phyloP scores from a whole-genome alignment of 2,329 filamentous ascomycete genomes.

The Apiospora hydei region DNA sequence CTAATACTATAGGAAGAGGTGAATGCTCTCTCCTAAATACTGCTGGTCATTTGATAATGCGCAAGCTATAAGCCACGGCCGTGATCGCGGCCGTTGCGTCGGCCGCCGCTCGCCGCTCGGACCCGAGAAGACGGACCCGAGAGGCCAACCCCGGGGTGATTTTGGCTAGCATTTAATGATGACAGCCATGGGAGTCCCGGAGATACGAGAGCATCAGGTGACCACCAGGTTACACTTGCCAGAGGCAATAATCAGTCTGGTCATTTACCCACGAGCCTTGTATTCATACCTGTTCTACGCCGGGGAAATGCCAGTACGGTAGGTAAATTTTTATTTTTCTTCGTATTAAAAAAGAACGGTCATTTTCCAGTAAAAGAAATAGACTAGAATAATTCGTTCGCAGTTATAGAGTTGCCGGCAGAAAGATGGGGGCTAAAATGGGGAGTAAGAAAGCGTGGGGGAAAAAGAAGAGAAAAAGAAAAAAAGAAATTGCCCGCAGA shows the following conservation, averaged over 20 bases:
- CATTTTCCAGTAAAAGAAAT: too few relatives aligned
- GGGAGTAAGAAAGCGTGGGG: neutral
- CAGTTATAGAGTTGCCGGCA: too few relatives aligned
- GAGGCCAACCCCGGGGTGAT: neutral
- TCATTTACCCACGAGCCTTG: neutral
- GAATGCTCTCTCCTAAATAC: neutral
- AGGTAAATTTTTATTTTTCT: neutral
- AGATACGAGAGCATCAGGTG: neutral
- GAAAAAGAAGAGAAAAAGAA: neutral
- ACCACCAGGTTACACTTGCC: neutral
- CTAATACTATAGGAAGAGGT: neutral
- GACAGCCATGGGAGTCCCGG: neutral
- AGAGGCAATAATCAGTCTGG: neutral
- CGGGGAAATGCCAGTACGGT: neutral
- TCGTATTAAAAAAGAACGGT: neutral
- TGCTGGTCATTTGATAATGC: neutral
- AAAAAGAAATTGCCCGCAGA: neutral
- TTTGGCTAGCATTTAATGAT: neutral
- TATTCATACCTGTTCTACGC: neutral
- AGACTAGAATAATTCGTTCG: neutral
- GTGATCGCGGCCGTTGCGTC: conserved; percentile 1
- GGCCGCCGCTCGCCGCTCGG: neutral
- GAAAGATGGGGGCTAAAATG: neutral
- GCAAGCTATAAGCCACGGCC: neutral
- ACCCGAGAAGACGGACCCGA: conserved; percentile 2